These are phyloP conservation scores for Sugiyamaella qingdaonensis DNA, from an alignment of 805 yeast genomes.

Conservation along the genomic window DNA sequence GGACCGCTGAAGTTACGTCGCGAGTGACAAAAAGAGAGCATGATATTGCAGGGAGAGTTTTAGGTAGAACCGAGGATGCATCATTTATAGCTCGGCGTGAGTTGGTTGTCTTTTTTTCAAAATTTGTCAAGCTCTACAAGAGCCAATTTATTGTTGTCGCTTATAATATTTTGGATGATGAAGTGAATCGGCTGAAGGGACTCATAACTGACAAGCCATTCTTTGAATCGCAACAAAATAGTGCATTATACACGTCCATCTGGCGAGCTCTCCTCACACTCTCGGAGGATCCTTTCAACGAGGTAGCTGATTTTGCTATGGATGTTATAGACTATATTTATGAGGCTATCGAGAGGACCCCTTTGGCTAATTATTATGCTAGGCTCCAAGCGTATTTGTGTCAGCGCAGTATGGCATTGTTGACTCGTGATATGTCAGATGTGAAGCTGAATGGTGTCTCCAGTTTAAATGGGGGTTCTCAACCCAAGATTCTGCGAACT, in stretches of 20 bases:
- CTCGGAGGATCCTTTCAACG: constrained; percentile 84
- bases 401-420: background rate
- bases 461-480: background rate
- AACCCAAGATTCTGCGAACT: background rate
- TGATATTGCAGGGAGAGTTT: constrained; percentile 64
- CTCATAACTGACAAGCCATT: background rate
- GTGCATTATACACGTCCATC: constrained; percentile 76
- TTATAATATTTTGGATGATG: constrained; percentile 77
- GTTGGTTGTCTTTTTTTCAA: constrained; percentile 69
- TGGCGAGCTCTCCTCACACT: constrained; percentile 82
- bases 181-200: constrained; percentile 50
- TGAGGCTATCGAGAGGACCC: constrained; percentile 58
- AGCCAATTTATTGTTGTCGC: constrained; percentile 83
- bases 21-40: constrained; percentile 27
- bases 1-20: constrained; percentile 6
- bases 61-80: constrained; percentile 76
- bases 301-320: constrained; percentile 69
- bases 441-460: background rate
- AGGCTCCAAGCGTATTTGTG: background rate
- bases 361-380: constrained; percentile 39
- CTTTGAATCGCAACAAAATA: constrained; percentile 63
- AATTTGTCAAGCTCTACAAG: constrained; percentile 63
- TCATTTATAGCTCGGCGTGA: constrained; percentile 87
- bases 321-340: constrained; percentile 71
- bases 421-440: background rate